Conservation (phyloP, 2,329 filamentous ascomycete species). For the Phialophora tarda region DNA sequence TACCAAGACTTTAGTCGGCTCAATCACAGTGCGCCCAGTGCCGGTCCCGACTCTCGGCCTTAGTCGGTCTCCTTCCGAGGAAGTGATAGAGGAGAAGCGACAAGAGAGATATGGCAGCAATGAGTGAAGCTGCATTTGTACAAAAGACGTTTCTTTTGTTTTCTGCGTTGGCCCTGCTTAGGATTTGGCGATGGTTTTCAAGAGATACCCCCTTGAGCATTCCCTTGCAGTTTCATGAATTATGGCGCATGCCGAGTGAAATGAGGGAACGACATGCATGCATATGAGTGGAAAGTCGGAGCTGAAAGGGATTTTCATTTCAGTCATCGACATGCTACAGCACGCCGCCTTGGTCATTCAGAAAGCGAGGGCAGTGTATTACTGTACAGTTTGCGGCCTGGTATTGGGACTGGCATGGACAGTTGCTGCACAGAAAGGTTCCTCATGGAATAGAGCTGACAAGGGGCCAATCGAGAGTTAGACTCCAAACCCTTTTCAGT, state of each 20-base stretch:
- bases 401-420: neutral
- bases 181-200: neutral
- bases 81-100: neutral
- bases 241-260: neutral
- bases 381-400: neutral
- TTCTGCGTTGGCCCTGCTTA: neutral
- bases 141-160: conserved; percentile 1
- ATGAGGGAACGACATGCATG: neutral
- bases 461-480: neutral
- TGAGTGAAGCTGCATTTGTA: neutral
- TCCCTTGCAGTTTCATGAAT: neutral
- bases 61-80: neutral
- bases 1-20: conserved; percentile 12
- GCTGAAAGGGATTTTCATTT: neutral
- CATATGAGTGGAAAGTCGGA: neutral
- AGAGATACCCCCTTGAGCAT: conserved; percentile 8
- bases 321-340: neutral
- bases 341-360: neutral
- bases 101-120: neutral
- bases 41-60: neutral
- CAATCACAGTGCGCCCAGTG: neutral
- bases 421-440: neutral
- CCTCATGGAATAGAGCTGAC: neutral
- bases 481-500: neutral
- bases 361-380: neutral